phyloP scores from a whole-genome alignment of 352 stramenopile species.

The Globisporangium lucens region DNA sequence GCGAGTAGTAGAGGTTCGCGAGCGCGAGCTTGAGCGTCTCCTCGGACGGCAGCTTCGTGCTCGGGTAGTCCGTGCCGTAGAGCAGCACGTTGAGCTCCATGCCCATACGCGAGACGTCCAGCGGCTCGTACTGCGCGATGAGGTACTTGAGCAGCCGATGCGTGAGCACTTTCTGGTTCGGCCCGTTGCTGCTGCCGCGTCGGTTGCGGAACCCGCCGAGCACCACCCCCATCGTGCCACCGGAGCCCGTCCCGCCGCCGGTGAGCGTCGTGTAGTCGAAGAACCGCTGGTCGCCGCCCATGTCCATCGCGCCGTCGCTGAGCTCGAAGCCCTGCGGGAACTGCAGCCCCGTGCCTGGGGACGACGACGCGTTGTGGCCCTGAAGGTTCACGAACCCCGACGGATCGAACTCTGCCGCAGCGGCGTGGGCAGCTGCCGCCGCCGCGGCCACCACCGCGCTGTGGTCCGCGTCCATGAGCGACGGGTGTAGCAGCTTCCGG shows the following conservation, averaged over 20 bases:
- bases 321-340: conserved; percentile 62
- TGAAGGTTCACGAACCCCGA: conserved; percentile 54
- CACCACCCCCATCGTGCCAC: background rate
- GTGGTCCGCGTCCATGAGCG: conserved; percentile 29
- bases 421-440: conserved; percentile 1
- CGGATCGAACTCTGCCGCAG: conserved; percentile 56
- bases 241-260: background rate
- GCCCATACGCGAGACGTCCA: conserved; percentile 70
- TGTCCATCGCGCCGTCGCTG: conserved; percentile 43
- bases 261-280: conserved; percentile 45
- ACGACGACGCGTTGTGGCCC: conserved; percentile 19
- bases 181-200: conserved; percentile 21
- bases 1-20: conserved; percentile 76
- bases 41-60: conserved; percentile 53
- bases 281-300: conserved; percentile 44
- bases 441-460: conserved; percentile 14
- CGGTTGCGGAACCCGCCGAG: conserved; percentile 13
- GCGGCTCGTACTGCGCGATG: conserved; percentile 71
- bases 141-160: conserved; percentile 73
- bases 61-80: conserved; percentile 38
- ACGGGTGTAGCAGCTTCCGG: conserved; percentile 35
- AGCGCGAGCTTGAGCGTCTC: conserved; percentile 70
- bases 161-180: conserved; percentile 62
- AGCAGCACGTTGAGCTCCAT: conserved; percentile 56
- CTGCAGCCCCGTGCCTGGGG: conserved; percentile 30